Evolutionary conservation across 192 early-diverging fungal genomes (phyloP).

Genomic region (Coemansia sp.): DNA sequence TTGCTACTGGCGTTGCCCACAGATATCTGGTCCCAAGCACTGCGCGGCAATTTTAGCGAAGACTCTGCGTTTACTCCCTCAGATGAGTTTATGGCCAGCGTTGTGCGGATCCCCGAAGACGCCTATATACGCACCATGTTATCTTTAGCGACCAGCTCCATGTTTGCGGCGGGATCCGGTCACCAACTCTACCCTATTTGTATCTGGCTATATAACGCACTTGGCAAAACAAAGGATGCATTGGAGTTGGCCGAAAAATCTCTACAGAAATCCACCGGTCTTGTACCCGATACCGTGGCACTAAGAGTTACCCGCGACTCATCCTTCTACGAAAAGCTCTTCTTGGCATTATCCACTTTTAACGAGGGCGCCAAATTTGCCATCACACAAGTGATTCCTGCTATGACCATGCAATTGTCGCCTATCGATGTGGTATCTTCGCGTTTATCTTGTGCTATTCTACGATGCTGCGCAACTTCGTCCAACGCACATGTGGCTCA

Average conservation of each 20-base stretch:
- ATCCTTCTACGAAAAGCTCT: conserved; percentile 22
- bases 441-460: conserved; percentile 8
- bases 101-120: background rate
- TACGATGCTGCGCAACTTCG: conserved; percentile 37
- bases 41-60: conserved; percentile 25
- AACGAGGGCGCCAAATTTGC: conserved; percentile 18
- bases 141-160: background rate
- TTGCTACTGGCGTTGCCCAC: conserved; percentile 24
- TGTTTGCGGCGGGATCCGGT: conserved; percentile 6
- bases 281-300: conserved; percentile 22
- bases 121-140: background rate
- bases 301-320: conserved; percentile 17
- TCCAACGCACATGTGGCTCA: conserved; percentile 21
- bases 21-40: conserved; percentile 12
- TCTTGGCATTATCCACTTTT: conserved; percentile 17
- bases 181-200: conserved; percentile 32
- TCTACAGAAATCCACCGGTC: background rate
- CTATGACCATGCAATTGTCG: too few relatives aligned
- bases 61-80: conserved; percentile 37
- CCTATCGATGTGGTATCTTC: background rate
- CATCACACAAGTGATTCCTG: background rate
- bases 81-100: conserved; percentile 21
- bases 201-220: conserved; percentile 19
- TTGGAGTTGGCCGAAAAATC: background rate
- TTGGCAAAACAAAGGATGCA: conserved; percentile 6